Evolutionary conservation across 2,329 filamentous ascomycete genomes (phyloP), one percentile per base, ranked within the genome.

Genomic region (Daldinia eschscholtzii): DNA sequence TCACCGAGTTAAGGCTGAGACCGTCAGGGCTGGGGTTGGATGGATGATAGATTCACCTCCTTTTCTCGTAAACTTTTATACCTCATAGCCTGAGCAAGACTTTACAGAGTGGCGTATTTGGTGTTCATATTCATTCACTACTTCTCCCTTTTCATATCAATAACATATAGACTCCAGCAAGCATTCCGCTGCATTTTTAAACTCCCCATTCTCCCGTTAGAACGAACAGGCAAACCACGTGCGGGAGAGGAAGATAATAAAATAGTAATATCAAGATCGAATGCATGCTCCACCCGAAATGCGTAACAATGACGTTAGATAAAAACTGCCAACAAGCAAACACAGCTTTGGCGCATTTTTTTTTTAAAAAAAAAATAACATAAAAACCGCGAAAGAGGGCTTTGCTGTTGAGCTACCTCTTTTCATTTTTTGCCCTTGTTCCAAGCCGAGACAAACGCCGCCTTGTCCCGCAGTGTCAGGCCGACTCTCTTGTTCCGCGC

Each of bases 401-500:
- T 23, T 23, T 23, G 20, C 20, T 23, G 20, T 23, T 23, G 20
- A 23, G 20, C 20, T 23, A 23, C 20, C 2, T 23, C 20, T 23
- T 20, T 57, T 77, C 70, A 81, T 61, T 74, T 76, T 76, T 78
- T 81, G 56, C 80, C 81, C 50, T 81, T 83, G 7, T 77, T 80
- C 80, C 86, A 95, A 33, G 90, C 89, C 61, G 90, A 86, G 30
- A 97, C 86, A 80, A 99, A 99, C 5, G 89, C 88, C 26, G 85
- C 83, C 84, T 99, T 99, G 68, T 98, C 93, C 74, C 86, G 84
- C 62, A 97, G 85, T 0, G 93, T 94, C 72, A 99, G 79, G 0
- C 92, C 94, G 0, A 99, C 93, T 63, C 95, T 87, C 84, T 97
- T 97, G 42, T 96, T 94, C 68, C 96, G 85, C 1, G 94, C 93